Percentiles rank a stretch among this genome's conserved stretches.
These are phyloP conservation scores for Nepenthes mirabilis DNA, from an alignment of 148 eudicot genomes.

Conservation along the genomic window DNA sequence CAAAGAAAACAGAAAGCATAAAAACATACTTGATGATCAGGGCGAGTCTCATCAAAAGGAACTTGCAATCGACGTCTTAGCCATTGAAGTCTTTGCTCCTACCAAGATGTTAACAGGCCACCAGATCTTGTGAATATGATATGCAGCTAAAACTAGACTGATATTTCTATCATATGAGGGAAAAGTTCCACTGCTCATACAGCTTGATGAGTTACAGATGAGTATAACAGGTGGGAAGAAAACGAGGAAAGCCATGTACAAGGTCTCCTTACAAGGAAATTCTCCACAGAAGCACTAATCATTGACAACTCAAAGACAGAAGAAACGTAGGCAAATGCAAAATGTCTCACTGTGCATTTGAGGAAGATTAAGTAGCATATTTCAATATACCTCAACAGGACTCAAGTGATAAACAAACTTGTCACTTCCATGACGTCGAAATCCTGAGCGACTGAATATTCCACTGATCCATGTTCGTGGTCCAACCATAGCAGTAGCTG, in stretches of 20 bases:
- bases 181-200: too few species aligned
- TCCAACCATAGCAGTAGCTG: constrained; percentile 97
- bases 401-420: constrained; percentile 28
- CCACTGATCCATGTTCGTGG: constrained; percentile 88
- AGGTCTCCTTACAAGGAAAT: background rate
- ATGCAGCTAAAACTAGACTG: too few species aligned
- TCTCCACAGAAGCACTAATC: background rate
- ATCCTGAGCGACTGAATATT: constrained; percentile 54
- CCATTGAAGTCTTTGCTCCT: constrained; percentile 65
- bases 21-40: constrained; percentile 65
- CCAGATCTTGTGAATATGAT: background rate
- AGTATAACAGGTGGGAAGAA: too few species aligned
- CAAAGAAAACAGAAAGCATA: constrained; percentile 1
- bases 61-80: constrained; percentile 42
- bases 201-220: too few species aligned
- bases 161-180: too few species aligned
- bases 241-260: too few species aligned
- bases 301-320: background rate
- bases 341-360: background rate
- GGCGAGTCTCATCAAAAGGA: constrained; percentile 55
- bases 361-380: background rate
- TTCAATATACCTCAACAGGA: constrained; percentile 47
- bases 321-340: background rate
- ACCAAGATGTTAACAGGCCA: constrained; percentile 2
- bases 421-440: constrained; percentile 43